phyloP scores from a whole-genome alignment of 805 yeast genomes.

The Ogataea populi-albae region DNA sequence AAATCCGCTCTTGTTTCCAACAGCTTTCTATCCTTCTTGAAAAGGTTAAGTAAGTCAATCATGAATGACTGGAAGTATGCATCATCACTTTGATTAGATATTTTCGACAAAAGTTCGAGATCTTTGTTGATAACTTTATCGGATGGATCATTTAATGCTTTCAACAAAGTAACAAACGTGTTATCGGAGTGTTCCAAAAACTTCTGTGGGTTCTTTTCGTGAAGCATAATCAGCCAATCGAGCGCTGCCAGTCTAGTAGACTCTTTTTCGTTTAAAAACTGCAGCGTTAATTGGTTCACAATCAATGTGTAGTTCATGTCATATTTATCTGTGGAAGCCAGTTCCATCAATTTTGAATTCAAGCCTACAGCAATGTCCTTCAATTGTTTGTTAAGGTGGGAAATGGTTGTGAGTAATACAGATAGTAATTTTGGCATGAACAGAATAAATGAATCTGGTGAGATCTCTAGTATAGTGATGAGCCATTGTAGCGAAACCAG shows the following conservation, averaged over 20 bases:
- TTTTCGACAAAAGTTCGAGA: constrained; percentile 66
- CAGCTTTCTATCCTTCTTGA: constrained; percentile 65
- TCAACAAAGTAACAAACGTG: constrained; percentile 73
- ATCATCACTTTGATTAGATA: constrained; percentile 69
- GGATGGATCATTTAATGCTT: constrained; percentile 65
- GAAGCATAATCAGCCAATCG: constrained; percentile 86
- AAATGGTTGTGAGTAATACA: constrained; percentile 60
- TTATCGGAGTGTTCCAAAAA: constrained; percentile 55
- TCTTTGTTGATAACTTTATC: constrained; percentile 76
- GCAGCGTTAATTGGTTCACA: constrained; percentile 67
- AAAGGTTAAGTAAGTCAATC: constrained; percentile 63
- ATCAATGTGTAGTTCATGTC: constrained; percentile 53
- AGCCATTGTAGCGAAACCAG: constrained; percentile 81
- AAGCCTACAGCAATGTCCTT: constrained; percentile 53
- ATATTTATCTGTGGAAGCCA: constrained; percentile 37
- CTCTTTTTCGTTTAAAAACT: constrained; percentile 72
- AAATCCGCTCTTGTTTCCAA: constrained; percentile 76
- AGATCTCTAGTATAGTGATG: constrained; percentile 63
- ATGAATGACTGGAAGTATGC: constrained; percentile 74
- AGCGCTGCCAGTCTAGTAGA: constrained; percentile 78
- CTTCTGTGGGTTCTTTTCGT: constrained; percentile 61
- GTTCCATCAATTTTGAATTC: constrained; percentile 53
- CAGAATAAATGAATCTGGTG: constrained; percentile 72
- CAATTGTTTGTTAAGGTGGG: constrained; percentile 49
- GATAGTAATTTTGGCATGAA: constrained; percentile 74